These are phyloP conservation scores for Entomophthora muscae DNA, from an alignment of 371 early-diverging fungal species.

Conservation along the genomic window DNA sequence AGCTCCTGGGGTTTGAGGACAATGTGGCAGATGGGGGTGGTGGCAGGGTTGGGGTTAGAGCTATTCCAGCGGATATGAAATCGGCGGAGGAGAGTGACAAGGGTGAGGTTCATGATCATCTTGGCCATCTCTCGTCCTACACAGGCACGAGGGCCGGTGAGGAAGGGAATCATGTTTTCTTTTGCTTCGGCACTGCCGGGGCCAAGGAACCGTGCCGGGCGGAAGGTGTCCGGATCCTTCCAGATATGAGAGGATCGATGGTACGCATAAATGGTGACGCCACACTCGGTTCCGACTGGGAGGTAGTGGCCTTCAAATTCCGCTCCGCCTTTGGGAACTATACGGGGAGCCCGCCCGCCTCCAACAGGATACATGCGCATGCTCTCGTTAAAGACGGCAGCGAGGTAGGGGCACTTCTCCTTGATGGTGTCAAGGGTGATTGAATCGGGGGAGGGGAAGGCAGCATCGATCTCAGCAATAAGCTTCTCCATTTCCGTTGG, in stretches of 20 bases:
- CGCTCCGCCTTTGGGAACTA: background rate
- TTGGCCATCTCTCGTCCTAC: background rate
- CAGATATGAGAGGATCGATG: background rate
- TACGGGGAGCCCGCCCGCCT: background rate
- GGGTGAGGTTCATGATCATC: background rate
- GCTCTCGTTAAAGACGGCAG: background rate
- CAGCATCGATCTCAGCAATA: background rate
- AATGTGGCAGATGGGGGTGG: conserved; percentile 1
- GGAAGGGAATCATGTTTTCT: background rate
- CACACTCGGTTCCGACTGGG: background rate
- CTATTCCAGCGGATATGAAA: too few relatives aligned
- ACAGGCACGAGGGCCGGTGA: background rate
- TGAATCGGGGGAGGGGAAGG: background rate
- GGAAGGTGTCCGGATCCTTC: background rate
- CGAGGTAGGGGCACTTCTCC: background rate
- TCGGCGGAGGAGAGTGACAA: background rate
- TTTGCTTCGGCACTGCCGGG: background rate
- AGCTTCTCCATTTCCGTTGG: background rate
- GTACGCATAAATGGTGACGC: background rate
- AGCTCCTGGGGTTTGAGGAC: background rate
- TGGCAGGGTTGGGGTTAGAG: too few relatives aligned
- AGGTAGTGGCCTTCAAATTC: background rate
- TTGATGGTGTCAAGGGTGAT: background rate
- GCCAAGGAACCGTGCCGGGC: background rate
- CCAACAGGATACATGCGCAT: background rate